Evolutionary conservation across 1,139 yeast genomes (phyloP), one percentile per base, ranked within the genome.

Genomic region (Saccharomyces uvarum): DNA sequence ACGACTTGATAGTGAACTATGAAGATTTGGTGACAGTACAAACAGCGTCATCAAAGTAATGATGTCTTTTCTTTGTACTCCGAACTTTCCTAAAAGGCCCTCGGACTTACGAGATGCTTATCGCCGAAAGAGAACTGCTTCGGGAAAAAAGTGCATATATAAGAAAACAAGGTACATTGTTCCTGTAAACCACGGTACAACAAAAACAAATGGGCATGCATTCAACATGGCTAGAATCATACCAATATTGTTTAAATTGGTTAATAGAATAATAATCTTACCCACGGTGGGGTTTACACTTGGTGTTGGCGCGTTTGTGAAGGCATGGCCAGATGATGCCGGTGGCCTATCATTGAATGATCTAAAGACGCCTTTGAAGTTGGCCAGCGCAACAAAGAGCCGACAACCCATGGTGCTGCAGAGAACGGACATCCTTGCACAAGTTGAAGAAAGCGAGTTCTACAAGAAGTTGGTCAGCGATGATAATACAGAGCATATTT

Each of bases 1-100:
- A 78, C 50, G 93, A 89, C 66, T 73, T 89, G 54, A 51, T 52
- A 8, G 60, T 65, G 4, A 54, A 53, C 16, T 57, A 59, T 47
- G 50, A 56, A 7, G 27, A 32, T 4, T 13, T n/a, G 6, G 26
- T 14, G 26, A 28, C 49, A 21, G 14, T 48, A n/a, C 28, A 51
- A 21, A 19, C 27, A 33, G 16, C 19, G 4, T 16, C 32, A 31
- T 47, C 13, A 24, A n/a, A 38, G 9, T 27, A 21, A 46, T 26
- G 29, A 46, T 27, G 13, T 46, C 13, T n/a, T 24, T 24, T 24
- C 19, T 46, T 38, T 38, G 26, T 38, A 24, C 44, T 19, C 24
- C 44, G n/a, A 38, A 38, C 26, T 19, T 38, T 19, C 44, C 4
- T 3, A 38, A 38, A 19, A 21, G 19, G 24, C 24, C 24, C 3